Evolutionary conservation across 352 stramenopile genomes (phyloP).

Genomic region (Pilasporangium apinafurcum): DNA sequence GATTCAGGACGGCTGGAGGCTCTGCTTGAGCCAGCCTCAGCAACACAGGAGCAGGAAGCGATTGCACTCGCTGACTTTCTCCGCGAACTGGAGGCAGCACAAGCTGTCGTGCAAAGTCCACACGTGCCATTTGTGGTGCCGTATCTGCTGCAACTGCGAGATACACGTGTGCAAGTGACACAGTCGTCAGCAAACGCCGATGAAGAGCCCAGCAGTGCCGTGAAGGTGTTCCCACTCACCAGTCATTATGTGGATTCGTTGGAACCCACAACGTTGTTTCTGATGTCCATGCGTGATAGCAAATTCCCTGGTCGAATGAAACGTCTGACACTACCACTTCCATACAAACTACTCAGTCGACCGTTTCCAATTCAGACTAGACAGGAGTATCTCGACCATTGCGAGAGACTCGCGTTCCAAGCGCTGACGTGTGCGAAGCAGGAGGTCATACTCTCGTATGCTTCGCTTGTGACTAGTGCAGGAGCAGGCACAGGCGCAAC

Average conservation of each 20-base stretch:
- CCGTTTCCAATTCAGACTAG: slow-evolving; percentile 57
- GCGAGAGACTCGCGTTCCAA: slow-evolving; percentile 42
- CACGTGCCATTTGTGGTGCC: slow-evolving; percentile 65
- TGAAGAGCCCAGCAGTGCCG: not conserved
- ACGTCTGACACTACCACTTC: slow-evolving; percentile 54
- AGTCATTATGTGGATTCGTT: slow-evolving; percentile 27
- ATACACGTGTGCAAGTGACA: slow-evolving; percentile 13
- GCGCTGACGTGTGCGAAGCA: slow-evolving; percentile 22
- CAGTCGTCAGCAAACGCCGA: not conserved
- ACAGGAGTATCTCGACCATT: slow-evolving; percentile 33
- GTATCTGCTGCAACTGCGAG: slow-evolving; percentile 59
- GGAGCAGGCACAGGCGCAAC: no score
- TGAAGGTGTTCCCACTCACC: slow-evolving; percentile 50
- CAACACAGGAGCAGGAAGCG: slow-evolving; percentile 43
- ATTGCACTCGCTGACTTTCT: slow-evolving; percentile 65
- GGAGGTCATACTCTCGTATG: slow-evolving; percentile 50
- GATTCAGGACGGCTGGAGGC: slow-evolving; percentile 20
- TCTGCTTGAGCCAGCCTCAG: slow-evolving; percentile 40
- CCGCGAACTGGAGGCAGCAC: slow-evolving; percentile 44
- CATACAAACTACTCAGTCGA: slow-evolving; percentile 36
- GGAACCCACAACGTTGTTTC: slow-evolving; percentile 24
- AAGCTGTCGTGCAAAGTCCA: slow-evolving; percentile 46
- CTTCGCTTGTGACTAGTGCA: slow-evolving; percentile 12
- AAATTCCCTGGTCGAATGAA: slow-evolving; percentile 77
- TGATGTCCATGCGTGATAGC: slow-evolving; percentile 70